Conservation (phyloP, 2,329 filamentous ascomycete genomes). For the Periconia digitata region DNA sequence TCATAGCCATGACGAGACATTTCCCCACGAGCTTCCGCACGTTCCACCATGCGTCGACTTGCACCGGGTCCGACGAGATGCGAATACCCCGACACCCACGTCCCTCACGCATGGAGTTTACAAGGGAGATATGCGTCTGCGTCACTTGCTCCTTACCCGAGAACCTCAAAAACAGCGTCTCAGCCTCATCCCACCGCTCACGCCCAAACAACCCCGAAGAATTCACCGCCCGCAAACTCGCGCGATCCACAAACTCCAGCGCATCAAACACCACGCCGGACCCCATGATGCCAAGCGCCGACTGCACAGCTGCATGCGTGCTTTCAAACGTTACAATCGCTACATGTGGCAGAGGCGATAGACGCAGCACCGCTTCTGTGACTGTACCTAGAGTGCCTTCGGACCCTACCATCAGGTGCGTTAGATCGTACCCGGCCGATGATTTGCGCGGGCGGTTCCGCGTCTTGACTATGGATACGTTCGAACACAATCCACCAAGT, state of each 20-base stretch:
- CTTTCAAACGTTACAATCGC: constrained; percentile 67
- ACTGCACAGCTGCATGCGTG: constrained; percentile 71
- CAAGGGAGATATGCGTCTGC: constrained; percentile 71
- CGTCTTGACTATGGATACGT: constrained; percentile 86
- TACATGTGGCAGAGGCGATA: constrained; percentile 78
- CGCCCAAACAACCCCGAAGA: constrained; percentile 54
- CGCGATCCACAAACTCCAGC: constrained; percentile 84
- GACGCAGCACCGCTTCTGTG: constrained; percentile 84
- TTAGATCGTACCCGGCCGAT: constrained; percentile 83
- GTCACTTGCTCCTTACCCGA: constrained; percentile 65
- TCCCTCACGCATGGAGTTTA: constrained; percentile 58
- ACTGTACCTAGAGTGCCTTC: constrained; percentile 90
- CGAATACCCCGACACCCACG: constrained; percentile 62
- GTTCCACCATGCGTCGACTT: constrained; percentile 69
- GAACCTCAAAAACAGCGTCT: constrained; percentile 76
- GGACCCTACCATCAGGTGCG: constrained; percentile 81
- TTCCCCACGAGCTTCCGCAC: constrained; percentile 75
- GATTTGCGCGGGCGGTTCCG: constrained; percentile 84
- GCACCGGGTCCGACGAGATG: constrained; percentile 56
- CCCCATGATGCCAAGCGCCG: constrained; percentile 74
- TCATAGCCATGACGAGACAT: constrained; percentile 63
- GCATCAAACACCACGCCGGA: constrained; percentile 82
- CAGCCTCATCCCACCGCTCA: constrained; percentile 64
- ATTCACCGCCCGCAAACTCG: constrained; percentile 75
- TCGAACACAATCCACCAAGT: not conserved